These are phyloP conservation scores for Entomortierella beljakovae DNA, from an alignment of 192 early-diverging fungal species.

Conservation along the genomic window DNA sequence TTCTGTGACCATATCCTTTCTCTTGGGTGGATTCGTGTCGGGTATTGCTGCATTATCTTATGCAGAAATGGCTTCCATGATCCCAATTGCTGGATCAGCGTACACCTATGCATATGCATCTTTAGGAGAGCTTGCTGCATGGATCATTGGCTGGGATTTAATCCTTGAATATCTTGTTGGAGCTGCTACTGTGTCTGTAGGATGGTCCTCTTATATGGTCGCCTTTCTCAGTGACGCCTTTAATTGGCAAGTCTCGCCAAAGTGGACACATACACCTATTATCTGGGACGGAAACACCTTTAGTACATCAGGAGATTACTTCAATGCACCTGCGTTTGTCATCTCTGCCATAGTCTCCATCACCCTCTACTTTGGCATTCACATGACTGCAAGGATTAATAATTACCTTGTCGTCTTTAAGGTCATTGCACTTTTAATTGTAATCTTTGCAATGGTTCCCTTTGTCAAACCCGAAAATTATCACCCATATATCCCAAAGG, in stretches of 20 bases:
- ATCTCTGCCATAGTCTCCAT: slow-evolving; percentile 72
- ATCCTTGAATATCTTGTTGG: slow-evolving; percentile 90
- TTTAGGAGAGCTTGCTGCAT: slow-evolving; percentile 87
- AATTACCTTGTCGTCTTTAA: slow-evolving; percentile 80
- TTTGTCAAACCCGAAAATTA: slow-evolving; percentile 81
- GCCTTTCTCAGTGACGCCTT: slow-evolving; percentile 77
- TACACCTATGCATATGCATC: slow-evolving; percentile 91
- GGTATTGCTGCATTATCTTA: slow-evolving; percentile 86
- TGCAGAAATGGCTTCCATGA: slow-evolving; percentile 88
- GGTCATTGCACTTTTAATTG: slow-evolving; percentile 77
- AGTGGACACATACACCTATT: slow-evolving; percentile 77
- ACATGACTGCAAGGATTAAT: slow-evolving; percentile 81
- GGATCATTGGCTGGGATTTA: slow-evolving; percentile 95
- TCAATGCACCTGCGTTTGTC: slow-evolving; percentile 84
- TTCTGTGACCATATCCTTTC: slow-evolving; percentile 82
- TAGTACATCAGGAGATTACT: slow-evolving; percentile 57
- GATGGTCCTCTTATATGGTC: slow-evolving; percentile 87
- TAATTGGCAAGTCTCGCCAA: slow-evolving; percentile 56
- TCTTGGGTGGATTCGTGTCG: slow-evolving; percentile 81
- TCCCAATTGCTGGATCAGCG: slow-evolving; percentile 88
- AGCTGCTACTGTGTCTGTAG: slow-evolving; percentile 81
- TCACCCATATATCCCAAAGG: slow-evolving; percentile 80
- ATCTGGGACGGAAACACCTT: slow-evolving; percentile 55
- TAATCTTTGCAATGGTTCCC: slow-evolving; percentile 81
- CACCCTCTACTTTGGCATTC: slow-evolving; percentile 78